Evolutionary conservation across 1,284 basidiomycete genomes (phyloP).

Genomic region (Trichosporon sp.): DNA sequence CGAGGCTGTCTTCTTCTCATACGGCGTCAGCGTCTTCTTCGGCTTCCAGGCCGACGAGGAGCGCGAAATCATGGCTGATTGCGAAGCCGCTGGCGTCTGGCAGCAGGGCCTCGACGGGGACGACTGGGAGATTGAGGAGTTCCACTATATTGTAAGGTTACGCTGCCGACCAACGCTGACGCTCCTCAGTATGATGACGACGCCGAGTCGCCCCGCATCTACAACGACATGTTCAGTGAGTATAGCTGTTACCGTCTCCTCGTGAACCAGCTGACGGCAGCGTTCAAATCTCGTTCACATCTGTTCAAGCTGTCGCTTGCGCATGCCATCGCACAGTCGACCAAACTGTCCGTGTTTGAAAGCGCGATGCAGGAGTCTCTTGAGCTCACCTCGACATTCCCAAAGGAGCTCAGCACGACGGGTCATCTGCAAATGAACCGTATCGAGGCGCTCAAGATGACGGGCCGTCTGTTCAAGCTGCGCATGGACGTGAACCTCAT

Average conservation of each 20-base stretch:
- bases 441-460: constrained; percentile 81
- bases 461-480: constrained; percentile 83
- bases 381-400: constrained; percentile 78
- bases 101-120: constrained; percentile 62
- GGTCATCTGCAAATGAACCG: constrained; percentile 78
- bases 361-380: constrained; percentile 76
- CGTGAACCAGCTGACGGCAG: constrained; percentile 62
- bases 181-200: constrained; percentile 73
- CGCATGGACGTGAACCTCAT: constrained; percentile 89
- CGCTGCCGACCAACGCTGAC: background rate
- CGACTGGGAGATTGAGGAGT: constrained; percentile 87
- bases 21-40: constrained; percentile 81
- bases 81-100: constrained; percentile 71
- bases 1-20: constrained; percentile 81
- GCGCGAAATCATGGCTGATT: constrained; percentile 75
- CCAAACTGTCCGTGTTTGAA: constrained; percentile 87
- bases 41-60: constrained; percentile 77
- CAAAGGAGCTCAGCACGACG: constrained; percentile 76
- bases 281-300: constrained; percentile 85
- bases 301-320: constrained; percentile 75
- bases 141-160: constrained; percentile 73
- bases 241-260: background rate
- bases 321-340: constrained; percentile 92
- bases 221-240: constrained; percentile 62
- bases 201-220: constrained; percentile 82